Base-by-base conservation (phyloP, 495 filamentous ascomycete genomes). In the Neurospora pannonica region DNA sequence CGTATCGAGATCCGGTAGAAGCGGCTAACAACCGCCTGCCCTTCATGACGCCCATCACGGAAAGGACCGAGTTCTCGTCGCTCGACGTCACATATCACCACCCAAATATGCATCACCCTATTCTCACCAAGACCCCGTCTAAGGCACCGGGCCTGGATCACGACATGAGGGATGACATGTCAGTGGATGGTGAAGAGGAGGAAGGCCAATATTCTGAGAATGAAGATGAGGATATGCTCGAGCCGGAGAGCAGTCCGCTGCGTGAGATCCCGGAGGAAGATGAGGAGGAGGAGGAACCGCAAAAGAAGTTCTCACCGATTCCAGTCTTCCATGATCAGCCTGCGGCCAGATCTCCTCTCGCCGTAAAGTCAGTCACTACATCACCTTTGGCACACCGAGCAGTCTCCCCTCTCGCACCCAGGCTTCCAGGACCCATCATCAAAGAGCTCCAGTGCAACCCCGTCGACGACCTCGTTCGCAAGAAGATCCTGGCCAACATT, bases 1-100 rank as follows among this genome's bases (percentile, higher is more conserved):
- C 91, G 40, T 97, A 92, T 83, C 88, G 94, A 75, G 91, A 97
- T 77, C 89, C 92, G 75, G 86, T 86, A 2, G 88, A 93, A 77
- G 86, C 90, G 71, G 92, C 93, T 75, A 94, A 97, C 75, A 97
- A 92, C 79, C 90, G 94, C 70, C 85, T 98, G 9, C 96, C 95
- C 42, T 98, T 97, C 81, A 99, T 99, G 96, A 99, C 96, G 1
- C 96, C 96, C 15, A 99, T 99, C 74, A 93, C 95, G 8, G 96
- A 99, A 80, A 92, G 92, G 77, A 99, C 96, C 0, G 96, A 99
- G 82, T 34, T 67, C 28, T 92, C 90, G 28, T 96, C 94, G 0
- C 80, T 97, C 28, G 90, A 89, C 34, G 84, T 91, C 36, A 85
- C 88, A 69, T 91, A 91, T 2, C 84, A 81, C 76, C 76, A 84